These are phyloP conservation scores for Penicillium paxilli DNA, from an alignment of 495 filamentous ascomycete species.

Conservation along the genomic window DNA sequence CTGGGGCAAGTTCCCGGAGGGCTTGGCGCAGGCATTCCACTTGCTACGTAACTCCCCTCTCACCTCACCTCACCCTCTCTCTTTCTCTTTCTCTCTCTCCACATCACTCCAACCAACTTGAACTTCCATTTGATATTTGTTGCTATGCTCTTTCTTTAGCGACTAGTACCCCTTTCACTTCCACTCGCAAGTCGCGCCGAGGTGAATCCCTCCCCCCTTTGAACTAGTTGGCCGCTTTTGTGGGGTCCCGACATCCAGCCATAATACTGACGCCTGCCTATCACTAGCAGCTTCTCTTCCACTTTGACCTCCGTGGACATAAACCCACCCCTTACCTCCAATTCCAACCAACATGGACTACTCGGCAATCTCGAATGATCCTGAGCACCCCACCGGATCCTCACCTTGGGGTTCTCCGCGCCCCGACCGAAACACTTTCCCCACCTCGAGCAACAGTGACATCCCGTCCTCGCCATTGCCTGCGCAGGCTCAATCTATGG, in stretches of 20 bases:
- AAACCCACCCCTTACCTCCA: constrained; percentile 17
- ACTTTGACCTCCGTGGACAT: constrained; percentile 20
- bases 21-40: constrained; percentile 22
- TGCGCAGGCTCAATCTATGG: constrained; percentile 42
- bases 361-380: constrained; percentile 71
- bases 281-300: constrained; percentile 23
- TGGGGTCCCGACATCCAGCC: constrained; percentile 23
- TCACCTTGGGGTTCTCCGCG: constrained; percentile 84
- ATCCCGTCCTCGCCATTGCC: constrained; percentile 57
- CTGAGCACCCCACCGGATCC: constrained; percentile 64
- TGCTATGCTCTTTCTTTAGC: constrained; percentile 14
- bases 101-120: not conserved
- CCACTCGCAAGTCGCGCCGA: constrained; percentile 10
- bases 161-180: not conserved
- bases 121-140: not conserved
- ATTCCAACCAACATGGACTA: constrained; percentile 69
- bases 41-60: constrained; percentile 12
- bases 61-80: not conserved
- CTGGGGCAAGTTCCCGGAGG: constrained; percentile 10
- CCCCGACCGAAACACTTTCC: constrained; percentile 57
- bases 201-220: constrained; percentile 11
- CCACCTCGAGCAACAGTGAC: constrained; percentile 45
- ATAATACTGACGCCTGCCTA: constrained; percentile 29
- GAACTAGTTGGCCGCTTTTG: constrained; percentile 23
- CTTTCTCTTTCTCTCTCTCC: not conserved